Conservation (phyloP, 768 basidiomycete species). For the Lactarius evosmus region DNA sequence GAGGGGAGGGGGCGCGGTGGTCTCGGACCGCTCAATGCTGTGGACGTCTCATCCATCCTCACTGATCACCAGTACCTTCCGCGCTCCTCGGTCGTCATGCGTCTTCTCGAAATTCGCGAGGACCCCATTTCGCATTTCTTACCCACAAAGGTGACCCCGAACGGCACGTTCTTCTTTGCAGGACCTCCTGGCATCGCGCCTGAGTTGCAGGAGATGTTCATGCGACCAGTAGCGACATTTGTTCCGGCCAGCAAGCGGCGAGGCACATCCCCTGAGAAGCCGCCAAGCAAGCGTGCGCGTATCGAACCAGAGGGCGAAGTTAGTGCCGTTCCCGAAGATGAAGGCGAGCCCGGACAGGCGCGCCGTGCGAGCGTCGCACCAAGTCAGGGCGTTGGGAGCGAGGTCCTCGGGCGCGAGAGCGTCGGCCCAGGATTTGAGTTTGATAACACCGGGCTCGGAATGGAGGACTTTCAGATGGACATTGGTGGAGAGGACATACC, state of each 20-base stretch:
- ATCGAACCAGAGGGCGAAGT: constrained; percentile 44
- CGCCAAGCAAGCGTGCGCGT: constrained; percentile 56
- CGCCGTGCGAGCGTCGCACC: constrained; percentile 68
- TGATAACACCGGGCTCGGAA: constrained; percentile 49
- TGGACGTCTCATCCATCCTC: constrained; percentile 66
- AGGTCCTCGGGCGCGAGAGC: constrained; percentile 47
- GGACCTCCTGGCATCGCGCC: constrained; percentile 82
- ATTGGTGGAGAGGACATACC: constrained; percentile 49
- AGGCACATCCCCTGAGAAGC: constrained; percentile 52
- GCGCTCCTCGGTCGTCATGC: constrained; percentile 78
- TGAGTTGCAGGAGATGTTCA: constrained; percentile 80
- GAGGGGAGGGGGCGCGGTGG: constrained; percentile 54
- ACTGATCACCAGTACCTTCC: constrained; percentile 84
- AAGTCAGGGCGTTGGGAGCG: constrained; percentile 50
- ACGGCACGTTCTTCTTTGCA: constrained; percentile 75
- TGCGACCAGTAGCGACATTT: constrained; percentile 60
- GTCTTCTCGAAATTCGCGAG: constrained; percentile 78
- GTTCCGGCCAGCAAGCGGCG: constrained; percentile 55
- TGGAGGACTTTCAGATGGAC: constrained; percentile 75
- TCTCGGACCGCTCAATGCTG: constrained; percentile 51
- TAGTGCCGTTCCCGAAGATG: constrained; percentile 32
- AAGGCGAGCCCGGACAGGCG: constrained; percentile 68
- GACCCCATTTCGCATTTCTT: constrained; percentile 85
- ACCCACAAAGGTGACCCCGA: constrained; percentile 69
- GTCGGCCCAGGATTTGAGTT: constrained; percentile 48